Conservation (phyloP, 2,329 filamentous ascomycete species). For the Didymella sp. region DNA sequence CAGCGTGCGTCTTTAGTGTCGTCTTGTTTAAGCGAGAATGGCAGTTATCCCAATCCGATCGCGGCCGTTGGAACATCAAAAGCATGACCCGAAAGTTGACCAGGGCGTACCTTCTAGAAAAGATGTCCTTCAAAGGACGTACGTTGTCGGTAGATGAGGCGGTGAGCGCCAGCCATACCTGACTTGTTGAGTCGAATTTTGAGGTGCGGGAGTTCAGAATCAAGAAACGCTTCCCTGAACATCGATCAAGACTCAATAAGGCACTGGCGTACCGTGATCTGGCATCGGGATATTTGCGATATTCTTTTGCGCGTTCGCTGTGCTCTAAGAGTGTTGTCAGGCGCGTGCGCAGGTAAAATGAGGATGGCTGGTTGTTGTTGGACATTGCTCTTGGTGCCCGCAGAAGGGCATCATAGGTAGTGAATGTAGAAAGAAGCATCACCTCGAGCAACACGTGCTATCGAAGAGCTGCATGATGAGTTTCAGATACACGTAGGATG, state of each 20-base stretch:
- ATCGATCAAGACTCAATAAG: neutral
- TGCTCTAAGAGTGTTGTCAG: neutral
- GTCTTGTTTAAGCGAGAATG: conserved; percentile 34
- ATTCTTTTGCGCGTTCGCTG: neutral
- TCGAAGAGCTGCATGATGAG: neutral
- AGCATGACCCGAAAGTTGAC: conserved; percentile 7
- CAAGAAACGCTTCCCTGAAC: neutral
- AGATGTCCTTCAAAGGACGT: neutral
- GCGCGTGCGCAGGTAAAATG: neutral
- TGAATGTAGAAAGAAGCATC: neutral
- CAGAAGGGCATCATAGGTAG: too few species aligned
- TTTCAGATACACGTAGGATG: neutral
- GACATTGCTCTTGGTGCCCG: too few species aligned
- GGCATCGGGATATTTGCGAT: neutral
- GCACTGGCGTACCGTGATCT: neutral
- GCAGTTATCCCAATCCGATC: conserved; percentile 29
- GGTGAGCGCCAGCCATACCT: neutral
- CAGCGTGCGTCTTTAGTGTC: conserved; percentile 38
- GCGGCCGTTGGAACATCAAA: conserved; percentile 21
- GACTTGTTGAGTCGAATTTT: neutral
- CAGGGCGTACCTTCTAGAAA: neutral
- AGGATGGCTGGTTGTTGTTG: neutral
- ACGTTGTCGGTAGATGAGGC: neutral
- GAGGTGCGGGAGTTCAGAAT: neutral
- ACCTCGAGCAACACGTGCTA: neutral